Base-by-base conservation (phyloP, 108 stramenopile genomes). In the Phaeodactylum tricornutum region DNA sequence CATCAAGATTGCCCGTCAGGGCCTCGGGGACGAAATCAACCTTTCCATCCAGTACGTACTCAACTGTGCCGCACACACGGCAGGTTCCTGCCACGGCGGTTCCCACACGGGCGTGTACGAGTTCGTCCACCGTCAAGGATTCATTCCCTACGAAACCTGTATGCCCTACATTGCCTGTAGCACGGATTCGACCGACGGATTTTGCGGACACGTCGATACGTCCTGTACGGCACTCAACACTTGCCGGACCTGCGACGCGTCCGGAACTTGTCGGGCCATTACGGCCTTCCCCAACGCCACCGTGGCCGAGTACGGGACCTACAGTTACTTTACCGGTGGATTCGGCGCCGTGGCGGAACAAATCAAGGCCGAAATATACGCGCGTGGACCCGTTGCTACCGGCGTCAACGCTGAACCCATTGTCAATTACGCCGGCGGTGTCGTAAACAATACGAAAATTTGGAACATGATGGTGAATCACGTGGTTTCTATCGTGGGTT, bases 331-430 rank as follows among this genome's bases (percentile, higher is more conserved):
- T 47, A 77, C 49, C 33, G 48, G 61, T 43, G 60, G 51, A 0
- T 50, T 40, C 16, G 53, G 57, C 12, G 71, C 74, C 27, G 68
- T 67, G 11, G 43, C 79, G 12, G 43, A 69, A 40, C 75, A 72
- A 25, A 84, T 91, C 56, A 86, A 79, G 74, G 76, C 82, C 8
- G 95, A 96, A 69, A 88, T 96, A 29, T 92, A 79, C 60, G 85
- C 83, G 17, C 81, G 92, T 22, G 95, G 94, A n/a, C 91, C 94
- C 27, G 84, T 96, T n/a, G 68, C 82, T 15, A 86, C 86, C 32
- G 85, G 80, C 9, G 72, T 96, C 50, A 86, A 94, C 70, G 88
- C 80, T 39, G 72, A 77, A 49, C 78, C 75, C 28, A 48, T 81
- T 27, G 59, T 92, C 33, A 64, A 89, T 43, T 78, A 84, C 53